Percentiles rank a stretch among this genome's conserved stretches.
Conservation (phyloP, 2,329 filamentous ascomycete genomes). For the Huntiella bhutanensis region DNA sequence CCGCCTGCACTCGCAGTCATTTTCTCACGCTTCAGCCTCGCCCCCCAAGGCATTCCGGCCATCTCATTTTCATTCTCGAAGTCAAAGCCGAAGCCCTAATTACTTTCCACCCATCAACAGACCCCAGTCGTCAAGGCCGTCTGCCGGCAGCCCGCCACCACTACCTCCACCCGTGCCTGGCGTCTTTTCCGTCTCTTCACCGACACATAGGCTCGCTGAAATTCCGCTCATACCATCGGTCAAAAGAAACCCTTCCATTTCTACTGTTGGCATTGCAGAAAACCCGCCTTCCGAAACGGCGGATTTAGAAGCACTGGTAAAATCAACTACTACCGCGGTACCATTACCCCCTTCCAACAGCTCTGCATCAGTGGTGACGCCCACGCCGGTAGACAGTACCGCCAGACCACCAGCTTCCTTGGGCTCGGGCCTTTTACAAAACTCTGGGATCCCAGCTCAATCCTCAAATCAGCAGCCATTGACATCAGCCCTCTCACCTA, state of each 20-base stretch:
- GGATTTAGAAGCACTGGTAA: too few species aligned
- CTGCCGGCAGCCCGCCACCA: slow-evolving; percentile 1
- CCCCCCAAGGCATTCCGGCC: not conserved
- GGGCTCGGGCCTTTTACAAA: slow-evolving; percentile 3
- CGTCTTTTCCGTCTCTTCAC: too few species aligned
- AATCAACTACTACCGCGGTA: too few species aligned
- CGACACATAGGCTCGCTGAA: too few species aligned
- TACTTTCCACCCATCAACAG: not conserved
- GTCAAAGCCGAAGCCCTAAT: slow-evolving; percentile 2
- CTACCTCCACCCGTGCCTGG: not conserved
- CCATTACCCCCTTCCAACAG: too few species aligned
- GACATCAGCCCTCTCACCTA: not conserved
- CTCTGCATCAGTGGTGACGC: too few species aligned
- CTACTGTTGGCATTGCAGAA: too few species aligned
- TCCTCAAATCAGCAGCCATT: not conserved
- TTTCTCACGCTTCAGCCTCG: not conserved
- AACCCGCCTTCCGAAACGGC: too few species aligned
- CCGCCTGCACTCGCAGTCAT: not conserved
- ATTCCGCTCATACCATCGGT: too few species aligned
- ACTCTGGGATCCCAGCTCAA: not conserved
- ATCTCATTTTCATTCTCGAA: slow-evolving; percentile 1
- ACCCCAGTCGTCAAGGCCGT: not conserved
- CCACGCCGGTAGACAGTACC: too few species aligned
- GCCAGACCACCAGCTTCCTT: not conserved
- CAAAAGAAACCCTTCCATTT: too few species aligned